Evolutionary conservation across 306 rosid species (phyloP).

Genomic region (Ochetophila trinervis): DNA sequence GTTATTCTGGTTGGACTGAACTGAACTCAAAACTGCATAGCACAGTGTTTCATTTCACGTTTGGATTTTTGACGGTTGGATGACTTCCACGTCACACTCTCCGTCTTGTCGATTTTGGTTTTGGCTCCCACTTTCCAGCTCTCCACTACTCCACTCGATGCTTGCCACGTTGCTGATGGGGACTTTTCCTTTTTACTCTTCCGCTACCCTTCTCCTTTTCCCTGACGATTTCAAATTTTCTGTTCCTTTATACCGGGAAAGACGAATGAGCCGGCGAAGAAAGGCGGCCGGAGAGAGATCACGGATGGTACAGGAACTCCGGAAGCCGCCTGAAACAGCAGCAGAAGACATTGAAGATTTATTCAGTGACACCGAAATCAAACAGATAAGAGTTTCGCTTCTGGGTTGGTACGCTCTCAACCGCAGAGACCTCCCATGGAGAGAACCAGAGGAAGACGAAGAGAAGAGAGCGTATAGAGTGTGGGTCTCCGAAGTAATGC

Average conservation of each 20-base stretch:
- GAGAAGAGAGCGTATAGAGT: conserved; percentile 67
- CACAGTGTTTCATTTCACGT: background rate
- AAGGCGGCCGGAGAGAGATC: background rate
- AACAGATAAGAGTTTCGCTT: conserved; percentile 42
- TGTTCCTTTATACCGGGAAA: too few relatives aligned
- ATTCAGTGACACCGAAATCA: conserved; percentile 48
- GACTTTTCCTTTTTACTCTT: too few relatives aligned
- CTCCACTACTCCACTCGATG: background rate
- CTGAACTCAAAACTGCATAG: too few relatives aligned
- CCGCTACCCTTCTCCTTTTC: too few relatives aligned
- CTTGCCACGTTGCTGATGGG: background rate
- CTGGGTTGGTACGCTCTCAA: conserved; percentile 73
- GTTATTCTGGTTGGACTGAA: too few relatives aligned
- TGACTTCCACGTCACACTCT: background rate
- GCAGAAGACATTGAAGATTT: conserved; percentile 67
- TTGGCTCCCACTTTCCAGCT: background rate
- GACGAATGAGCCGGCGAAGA: conserved; percentile 4
- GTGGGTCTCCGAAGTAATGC: conserved; percentile 93
- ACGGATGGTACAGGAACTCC: background rate
- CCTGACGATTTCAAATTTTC: too few relatives aligned
- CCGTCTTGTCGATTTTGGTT: background rate
- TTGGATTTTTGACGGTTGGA: background rate
- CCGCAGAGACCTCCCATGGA: conserved; percentile 85
- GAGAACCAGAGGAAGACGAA: conserved; percentile 30
- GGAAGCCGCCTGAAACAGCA: background rate